Percentiles rank a stretch among this genome's conserved stretches.
Conservation (phyloP, 768 basidiomycete genomes). For the Phaeotremella fagi region DNA sequence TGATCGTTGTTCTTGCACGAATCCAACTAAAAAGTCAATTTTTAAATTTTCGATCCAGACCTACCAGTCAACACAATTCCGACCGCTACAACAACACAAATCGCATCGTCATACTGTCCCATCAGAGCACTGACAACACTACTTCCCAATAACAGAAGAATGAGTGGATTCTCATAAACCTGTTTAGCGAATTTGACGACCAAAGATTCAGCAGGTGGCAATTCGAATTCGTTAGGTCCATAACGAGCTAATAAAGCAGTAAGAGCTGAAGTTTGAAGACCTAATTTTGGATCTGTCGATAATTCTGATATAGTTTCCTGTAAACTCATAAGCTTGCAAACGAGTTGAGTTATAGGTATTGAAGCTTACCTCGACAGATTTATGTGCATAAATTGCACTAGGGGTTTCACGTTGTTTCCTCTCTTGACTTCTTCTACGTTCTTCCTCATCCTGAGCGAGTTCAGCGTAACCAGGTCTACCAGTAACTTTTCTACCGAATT, state of each 20-base stretch:
- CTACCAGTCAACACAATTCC: slow-evolving; percentile 87
- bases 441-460: slow-evolving; percentile 18
- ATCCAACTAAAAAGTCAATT: slow-evolving; percentile 80
- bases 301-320: slow-evolving; percentile 73
- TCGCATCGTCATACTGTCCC: slow-evolving; percentile 93
- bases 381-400: slow-evolving; percentile 41
- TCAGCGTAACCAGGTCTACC: slow-evolving; percentile 27
- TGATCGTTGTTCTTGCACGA: slow-evolving; percentile 89
- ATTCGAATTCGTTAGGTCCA: slow-evolving; percentile 93
- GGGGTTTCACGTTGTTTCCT: slow-evolving; percentile 39
- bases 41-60: slow-evolving; percentile 26
- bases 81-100: slow-evolving; percentile 87
- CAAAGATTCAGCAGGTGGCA: slow-evolving; percentile 71
- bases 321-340: not conserved
- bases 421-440: slow-evolving; percentile 17
- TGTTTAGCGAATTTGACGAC: slow-evolving; percentile 87
- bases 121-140: slow-evolving; percentile 82
- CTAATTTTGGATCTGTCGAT: slow-evolving; percentile 59
- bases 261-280: slow-evolving; percentile 63
- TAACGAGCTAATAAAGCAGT: slow-evolving; percentile 61
- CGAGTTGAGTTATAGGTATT: not conserved
- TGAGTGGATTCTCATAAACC: slow-evolving; percentile 91
- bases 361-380: slow-evolving; percentile 36
- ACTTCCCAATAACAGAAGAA: slow-evolving; percentile 82
- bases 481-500: slow-evolving; percentile 16